Base-by-base conservation (phyloP, 2,329 filamentous ascomycete species). In the Aureobasidium vineae region DNA sequence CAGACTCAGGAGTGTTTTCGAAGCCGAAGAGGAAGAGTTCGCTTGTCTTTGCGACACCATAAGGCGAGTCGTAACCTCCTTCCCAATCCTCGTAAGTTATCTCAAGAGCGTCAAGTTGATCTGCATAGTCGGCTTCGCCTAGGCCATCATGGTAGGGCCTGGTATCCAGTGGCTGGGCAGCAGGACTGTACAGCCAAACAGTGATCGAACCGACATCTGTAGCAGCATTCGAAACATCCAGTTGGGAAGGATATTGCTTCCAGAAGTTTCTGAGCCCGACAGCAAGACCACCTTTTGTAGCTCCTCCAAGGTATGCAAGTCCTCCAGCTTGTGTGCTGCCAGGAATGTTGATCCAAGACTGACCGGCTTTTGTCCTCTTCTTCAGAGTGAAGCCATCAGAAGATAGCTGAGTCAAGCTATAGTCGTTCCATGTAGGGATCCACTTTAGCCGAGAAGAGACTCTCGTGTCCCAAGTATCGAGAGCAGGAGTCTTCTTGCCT, bases 81-180 rank as follows among this genome's bases (percentile, higher is more conserved):
- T 53, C 50, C 49, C 50, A 53, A 19, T 53, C 50, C 50, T 53
- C 50, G 50, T 53, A 53, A 19, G 50, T 53, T 5, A 53, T 53
- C 50, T 53, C 50, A 7, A 53, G 50, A 21, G 31, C 50, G 21
- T 53, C 50, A 19, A 53, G 50, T 19, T 53, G 50, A 21, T 53
- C 50, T 11, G 50, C 50, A 53, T 53, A 53, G 31, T 33, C 31
- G 13, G n/a, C 10, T 38, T 53, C 16, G 3, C 50, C 50, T 13
- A 53, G 4, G 16, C 50, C 50, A 19, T 53, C 19, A 10, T 53
- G 50, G n/a, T n/a, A 53, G n/a, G 50, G 50, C 36, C 50, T 33
- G 10, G 31, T 53, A 31, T 36, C 50, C 8, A 53, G 11, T 5
- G 50, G 50, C 10, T 53, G 50, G 16, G 50, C 50, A 21, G 50